Evolutionary conservation across 257 asterid genomes (phyloP), one percentile per base, ranked within the genome.

Genomic region (Solanum paucissectum): DNA sequence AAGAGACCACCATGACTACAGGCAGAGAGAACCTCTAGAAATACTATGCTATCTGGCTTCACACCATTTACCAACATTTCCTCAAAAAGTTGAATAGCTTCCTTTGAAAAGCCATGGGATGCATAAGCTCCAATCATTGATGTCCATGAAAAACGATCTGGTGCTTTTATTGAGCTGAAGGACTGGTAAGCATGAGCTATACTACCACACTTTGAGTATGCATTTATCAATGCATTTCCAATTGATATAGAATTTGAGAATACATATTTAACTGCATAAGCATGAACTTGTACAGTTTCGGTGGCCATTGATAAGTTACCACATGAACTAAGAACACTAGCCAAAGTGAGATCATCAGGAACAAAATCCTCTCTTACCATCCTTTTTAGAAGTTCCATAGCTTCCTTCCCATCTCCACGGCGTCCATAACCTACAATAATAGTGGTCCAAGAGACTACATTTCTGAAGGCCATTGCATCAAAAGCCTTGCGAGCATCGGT

Each of bases 11-110:
- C 88, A 58, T 91, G 91, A 44, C 88, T 85, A 86, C 93, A 91
- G 36, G 92, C 90, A 34, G 93, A 89, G 85, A 90, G 88, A 87
- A 91, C 90, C 87, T 76, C 91, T 42, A 91, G 89, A 87, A 90
- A 90, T 27, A 88, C 90, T 23, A 90, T 64, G 11, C 75, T 55
- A 79, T 91, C 92, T 86, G 92, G 93, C 77, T 44, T 89, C 74
- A 90, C 74, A 60, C 89, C 87, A 8, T 42, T 79, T 36, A 20
- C 87, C 86, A 91, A 55, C 93, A 91, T 90, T 18, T 36, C 83
- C 62, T 87, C 90, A 52, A 90, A 90, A 37, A 90, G 84, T 82
- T 87, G 75, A 23, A 46, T 75, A 44, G 89, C 90, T 87, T 89
- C 88, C 9, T 87, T 55, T 74, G 93, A 49, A 82, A 88, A 62